A percentile compares a stretch with the other conserved stretches of the same genome.
Conservation (phyloP, 345 rosid species). For the Melaleuca alternifolia region DNA sequence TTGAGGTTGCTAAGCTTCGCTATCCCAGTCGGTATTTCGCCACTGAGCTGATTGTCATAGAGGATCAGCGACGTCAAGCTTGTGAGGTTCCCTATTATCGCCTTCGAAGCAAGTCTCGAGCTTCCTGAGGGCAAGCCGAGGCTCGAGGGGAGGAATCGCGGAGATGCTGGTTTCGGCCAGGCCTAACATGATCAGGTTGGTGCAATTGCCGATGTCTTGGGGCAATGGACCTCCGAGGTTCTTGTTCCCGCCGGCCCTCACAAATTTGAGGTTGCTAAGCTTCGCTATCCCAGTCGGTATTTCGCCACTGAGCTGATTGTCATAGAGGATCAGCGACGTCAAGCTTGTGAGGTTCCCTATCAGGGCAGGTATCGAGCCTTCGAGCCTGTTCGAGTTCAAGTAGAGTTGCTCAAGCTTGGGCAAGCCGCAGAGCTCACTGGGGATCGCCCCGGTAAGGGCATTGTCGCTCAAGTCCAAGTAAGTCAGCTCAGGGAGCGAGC, state of each 20-base stretch:
- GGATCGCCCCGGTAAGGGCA: constrained; percentile 56
- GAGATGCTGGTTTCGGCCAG: constrained; percentile 83
- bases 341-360: constrained; percentile 54
- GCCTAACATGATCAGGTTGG: constrained; percentile 47
- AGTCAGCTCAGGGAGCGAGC: constrained; percentile 16
- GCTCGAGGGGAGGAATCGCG: constrained; percentile 65
- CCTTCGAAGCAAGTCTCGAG: too few relatives aligned
- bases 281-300: constrained; percentile 54
- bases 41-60: constrained; percentile 64
- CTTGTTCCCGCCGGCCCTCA: constrained; percentile 90
- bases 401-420: constrained; percentile 35
- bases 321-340: constrained; percentile 40
- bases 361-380: constrained; percentile 49
- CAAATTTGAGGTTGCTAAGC: constrained; percentile 34
- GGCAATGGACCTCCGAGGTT: constrained; percentile 66
- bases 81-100: constrained; percentile 57
- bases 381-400: constrained; percentile 53
- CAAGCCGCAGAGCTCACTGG: constrained; percentile 50
- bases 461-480: constrained; percentile 63
- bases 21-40: constrained; percentile 45
- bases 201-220: constrained; percentile 62
- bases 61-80: constrained; percentile 36
- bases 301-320: constrained; percentile 58
- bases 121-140: constrained; percentile 52
- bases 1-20: constrained; percentile 47